phyloP scores from a whole-genome alignment of 306 rosid species.

The Cajanus cajan region DNA sequence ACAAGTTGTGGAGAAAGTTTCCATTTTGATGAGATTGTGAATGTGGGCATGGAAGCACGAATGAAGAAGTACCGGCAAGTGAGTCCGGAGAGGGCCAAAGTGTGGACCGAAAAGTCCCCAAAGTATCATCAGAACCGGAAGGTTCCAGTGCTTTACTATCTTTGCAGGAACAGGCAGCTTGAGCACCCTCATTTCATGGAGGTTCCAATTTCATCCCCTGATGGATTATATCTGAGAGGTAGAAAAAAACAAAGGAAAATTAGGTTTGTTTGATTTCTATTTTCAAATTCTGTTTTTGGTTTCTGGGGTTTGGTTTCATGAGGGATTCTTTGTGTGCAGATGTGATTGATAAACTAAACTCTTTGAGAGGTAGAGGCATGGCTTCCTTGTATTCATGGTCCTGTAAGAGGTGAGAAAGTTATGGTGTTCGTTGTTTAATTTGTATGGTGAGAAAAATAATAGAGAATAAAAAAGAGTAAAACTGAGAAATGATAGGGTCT shows the following conservation, averaged over 20 bases:
- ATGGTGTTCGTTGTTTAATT: slow-evolving; percentile 1
- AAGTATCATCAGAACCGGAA: slow-evolving; percentile 75
- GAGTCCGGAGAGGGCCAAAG: slow-evolving; percentile 91
- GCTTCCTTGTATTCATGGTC: slow-evolving; percentile 89
- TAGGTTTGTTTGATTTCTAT: neutral
- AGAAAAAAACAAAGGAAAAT: neutral
- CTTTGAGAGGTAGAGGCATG: slow-evolving; percentile 92
- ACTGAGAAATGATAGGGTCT: neutral
- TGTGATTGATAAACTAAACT: slow-evolving; percentile 73
- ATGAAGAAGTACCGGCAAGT: slow-evolving; percentile 70
- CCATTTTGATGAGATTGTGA: slow-evolving; percentile 19
- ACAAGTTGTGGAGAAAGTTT: neutral
- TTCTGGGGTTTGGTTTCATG: neutral
- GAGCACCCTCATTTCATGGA: slow-evolving; percentile 99
- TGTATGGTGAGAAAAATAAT: slow-evolving; percentile 24
- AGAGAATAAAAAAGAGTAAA: neutral
- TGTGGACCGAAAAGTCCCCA: slow-evolving; percentile 92
- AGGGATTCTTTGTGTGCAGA: slow-evolving; percentile 46
- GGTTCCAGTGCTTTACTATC: slow-evolving; percentile 84
- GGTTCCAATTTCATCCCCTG: slow-evolving; percentile 66
- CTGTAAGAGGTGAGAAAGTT: slow-evolving; percentile 70
- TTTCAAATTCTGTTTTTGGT: neutral
- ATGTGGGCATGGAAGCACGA: slow-evolving; percentile 60
- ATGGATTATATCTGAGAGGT: slow-evolving; percentile 84
- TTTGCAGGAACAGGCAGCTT: slow-evolving; percentile 78